phyloP scores from a whole-genome alignment of 805 yeast species.

The Cyberlindnera xylosilytica region DNA sequence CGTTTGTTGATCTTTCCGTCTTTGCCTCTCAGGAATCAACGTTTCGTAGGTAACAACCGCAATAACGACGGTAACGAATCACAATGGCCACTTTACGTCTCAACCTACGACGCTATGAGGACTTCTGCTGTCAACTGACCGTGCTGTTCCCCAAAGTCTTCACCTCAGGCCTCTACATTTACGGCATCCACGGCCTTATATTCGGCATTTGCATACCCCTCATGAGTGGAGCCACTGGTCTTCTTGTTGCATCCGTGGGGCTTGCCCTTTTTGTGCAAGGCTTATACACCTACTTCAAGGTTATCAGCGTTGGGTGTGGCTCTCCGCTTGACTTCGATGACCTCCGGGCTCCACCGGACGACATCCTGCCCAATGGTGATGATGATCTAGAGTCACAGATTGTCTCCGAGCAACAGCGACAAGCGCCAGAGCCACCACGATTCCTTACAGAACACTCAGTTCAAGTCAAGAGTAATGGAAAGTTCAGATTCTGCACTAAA shows the following conservation, averaged over 20 bases:
- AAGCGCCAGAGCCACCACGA: constrained; percentile 37
- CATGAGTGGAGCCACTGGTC: constrained; percentile 19
- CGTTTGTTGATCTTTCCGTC: neutral
- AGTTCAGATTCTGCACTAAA: constrained; percentile 65
- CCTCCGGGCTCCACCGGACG: too few relatives aligned
- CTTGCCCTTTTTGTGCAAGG: constrained; percentile 34
- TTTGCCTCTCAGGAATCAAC: neutral
- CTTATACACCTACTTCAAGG: constrained; percentile 49
- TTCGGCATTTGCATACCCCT: constrained; percentile 25
- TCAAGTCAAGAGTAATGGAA: constrained; percentile 53
- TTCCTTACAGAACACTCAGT: constrained; percentile 38
- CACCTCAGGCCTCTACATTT: constrained; percentile 40
- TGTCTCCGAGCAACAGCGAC: neutral
- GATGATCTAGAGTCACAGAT: constrained; percentile 21
- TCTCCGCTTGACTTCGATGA: constrained; percentile 57
- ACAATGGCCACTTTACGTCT: constrained; percentile 2
- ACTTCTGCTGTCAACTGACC: constrained; percentile 34
- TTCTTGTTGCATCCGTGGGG: constrained; percentile 26
- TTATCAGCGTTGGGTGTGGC: constrained; percentile 58
- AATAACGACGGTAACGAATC: neutral
- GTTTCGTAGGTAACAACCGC: too few relatives aligned
- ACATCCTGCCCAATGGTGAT: too few relatives aligned
- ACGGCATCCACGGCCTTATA: constrained; percentile 44
- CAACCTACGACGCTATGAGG: constrained; percentile 18
- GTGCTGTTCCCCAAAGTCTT: constrained; percentile 48